Conservation (phyloP, 2,329 filamentous ascomycete species). For the Venturia nashicola region DNA sequence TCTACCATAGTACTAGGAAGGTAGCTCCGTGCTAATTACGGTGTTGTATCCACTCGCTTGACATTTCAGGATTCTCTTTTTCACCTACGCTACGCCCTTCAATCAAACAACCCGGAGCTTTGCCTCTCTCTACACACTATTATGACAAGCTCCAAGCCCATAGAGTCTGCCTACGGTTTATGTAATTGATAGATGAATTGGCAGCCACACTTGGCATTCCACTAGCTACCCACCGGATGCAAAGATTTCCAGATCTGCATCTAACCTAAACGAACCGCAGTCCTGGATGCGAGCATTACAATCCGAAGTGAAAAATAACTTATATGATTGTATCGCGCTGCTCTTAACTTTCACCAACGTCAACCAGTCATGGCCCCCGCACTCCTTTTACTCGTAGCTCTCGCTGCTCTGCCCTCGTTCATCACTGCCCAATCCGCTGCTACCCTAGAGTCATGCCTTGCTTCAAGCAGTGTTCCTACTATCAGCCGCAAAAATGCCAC, state of each 20-base stretch:
- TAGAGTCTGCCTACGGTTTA: not conserved
- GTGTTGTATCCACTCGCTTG: not conserved
- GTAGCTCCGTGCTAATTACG: not conserved
- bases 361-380: not conserved
- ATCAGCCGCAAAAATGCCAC: not conserved
- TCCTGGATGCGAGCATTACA: not conserved
- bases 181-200: not conserved
- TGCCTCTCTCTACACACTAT: not conserved
- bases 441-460: not conserved
- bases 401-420: not conserved
- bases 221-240: not conserved
- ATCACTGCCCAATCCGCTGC: not conserved
- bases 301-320: not conserved
- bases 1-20: not conserved
- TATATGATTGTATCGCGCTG: not conserved
- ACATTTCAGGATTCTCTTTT: not conserved
- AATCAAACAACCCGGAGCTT: not conserved
- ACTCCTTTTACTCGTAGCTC: not conserved
- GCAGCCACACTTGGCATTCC: not conserved
- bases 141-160: not conserved
- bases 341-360: too few relatives aligned
- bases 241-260: not conserved
- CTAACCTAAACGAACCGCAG: not conserved
- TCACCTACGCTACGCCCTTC: not conserved
- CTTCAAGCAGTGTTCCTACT: not conserved